A percentile compares a stretch with the other conserved stretches of the same genome.
phyloP scores from a whole-genome alignment of 495 filamentous ascomycete genomes.

The Rhizodiscina lignyota region DNA sequence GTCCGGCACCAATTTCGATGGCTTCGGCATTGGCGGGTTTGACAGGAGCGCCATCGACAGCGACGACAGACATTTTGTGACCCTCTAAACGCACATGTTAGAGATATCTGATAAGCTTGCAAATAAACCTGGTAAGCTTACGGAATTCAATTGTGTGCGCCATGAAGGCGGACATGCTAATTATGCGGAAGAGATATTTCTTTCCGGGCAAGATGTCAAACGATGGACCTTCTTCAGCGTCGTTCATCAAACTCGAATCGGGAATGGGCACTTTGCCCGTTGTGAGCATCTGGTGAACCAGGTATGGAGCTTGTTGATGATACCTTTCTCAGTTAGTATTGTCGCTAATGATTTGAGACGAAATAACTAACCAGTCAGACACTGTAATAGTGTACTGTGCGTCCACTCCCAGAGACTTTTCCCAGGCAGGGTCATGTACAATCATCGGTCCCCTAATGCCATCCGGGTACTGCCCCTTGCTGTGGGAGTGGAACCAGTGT shows the following conservation, averaged over 20 bases:
- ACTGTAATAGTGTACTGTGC: constrained; percentile 44
- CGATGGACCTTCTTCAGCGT: constrained; percentile 36
- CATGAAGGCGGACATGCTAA: constrained; percentile 42
- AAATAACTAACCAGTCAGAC: constrained; percentile 57
- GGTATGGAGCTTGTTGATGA: constrained; percentile 29
- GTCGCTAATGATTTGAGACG: too few species aligned
- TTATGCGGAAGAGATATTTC: constrained; percentile 63
- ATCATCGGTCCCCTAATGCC: constrained; percentile 57
- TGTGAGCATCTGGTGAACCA: constrained; percentile 28
- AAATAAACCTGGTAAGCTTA: too few species aligned
- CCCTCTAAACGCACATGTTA: too few species aligned
- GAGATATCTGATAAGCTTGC: too few species aligned
- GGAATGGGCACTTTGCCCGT: constrained; percentile 35
- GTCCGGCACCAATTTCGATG: constrained; percentile 51
- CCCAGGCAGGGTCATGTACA: constrained; percentile 46
- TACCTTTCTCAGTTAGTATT: too few species aligned
- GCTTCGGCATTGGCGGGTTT: constrained; percentile 38
- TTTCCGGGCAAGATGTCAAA: constrained; percentile 51
- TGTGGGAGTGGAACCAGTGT: constrained; percentile 37
- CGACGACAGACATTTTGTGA: constrained; percentile 47
- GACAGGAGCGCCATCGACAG: constrained; percentile 59
- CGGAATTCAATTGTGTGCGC: constrained; percentile 27
- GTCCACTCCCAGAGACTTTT: constrained; percentile 44
- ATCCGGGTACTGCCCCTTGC: constrained; percentile 53
- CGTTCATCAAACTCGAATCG: constrained; percentile 40